These are phyloP conservation scores for Flueggea neowawraea DNA, from an alignment of 441 rosid genomes.

Conservation along the genomic window DNA sequence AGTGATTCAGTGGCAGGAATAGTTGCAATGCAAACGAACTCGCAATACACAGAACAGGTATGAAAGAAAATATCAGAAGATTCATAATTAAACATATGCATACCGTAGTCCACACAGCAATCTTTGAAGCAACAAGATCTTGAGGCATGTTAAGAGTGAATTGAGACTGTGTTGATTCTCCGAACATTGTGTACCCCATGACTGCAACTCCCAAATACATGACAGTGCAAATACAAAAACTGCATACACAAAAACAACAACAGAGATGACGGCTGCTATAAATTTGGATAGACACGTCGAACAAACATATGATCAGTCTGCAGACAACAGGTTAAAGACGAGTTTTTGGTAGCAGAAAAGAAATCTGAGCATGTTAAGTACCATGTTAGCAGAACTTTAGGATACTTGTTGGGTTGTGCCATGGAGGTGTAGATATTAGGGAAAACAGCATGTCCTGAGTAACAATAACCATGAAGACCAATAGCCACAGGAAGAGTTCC, in stretches of 20 bases:
- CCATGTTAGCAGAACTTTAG: slow-evolving; percentile 71
- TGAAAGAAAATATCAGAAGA: background rate
- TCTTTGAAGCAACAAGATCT: slow-evolving; percentile 76
- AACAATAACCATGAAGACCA: slow-evolving; percentile 91
- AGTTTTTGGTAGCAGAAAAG: too few relatives aligned
- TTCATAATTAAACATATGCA: background rate
- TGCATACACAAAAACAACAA: slow-evolving; percentile 18
- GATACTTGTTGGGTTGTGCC: slow-evolving; percentile 69
- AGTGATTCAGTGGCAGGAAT: too few relatives aligned
- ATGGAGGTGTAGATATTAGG: slow-evolving; percentile 92
- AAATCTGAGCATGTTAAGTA: slow-evolving; percentile 14
- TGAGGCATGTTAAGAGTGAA: slow-evolving; percentile 89
- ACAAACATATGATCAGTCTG: too few relatives aligned
- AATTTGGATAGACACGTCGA: too few relatives aligned
- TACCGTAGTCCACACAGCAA: slow-evolving; percentile 94
- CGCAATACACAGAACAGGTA: slow-evolving; percentile 1
- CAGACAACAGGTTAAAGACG: too few relatives aligned
- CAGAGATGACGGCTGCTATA: background rate
- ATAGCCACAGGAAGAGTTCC: slow-evolving; percentile 82
- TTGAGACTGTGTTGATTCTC: slow-evolving; percentile 67
- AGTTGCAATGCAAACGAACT: too few relatives aligned
- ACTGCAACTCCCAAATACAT: slow-evolving; percentile 80
- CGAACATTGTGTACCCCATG: slow-evolving; percentile 92
- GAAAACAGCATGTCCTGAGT: slow-evolving; percentile 94
- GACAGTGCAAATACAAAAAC: slow-evolving; percentile 66